Conservation (phyloP, 2,329 filamentous ascomycete species). For the Coniosporium uncinatum region DNA sequence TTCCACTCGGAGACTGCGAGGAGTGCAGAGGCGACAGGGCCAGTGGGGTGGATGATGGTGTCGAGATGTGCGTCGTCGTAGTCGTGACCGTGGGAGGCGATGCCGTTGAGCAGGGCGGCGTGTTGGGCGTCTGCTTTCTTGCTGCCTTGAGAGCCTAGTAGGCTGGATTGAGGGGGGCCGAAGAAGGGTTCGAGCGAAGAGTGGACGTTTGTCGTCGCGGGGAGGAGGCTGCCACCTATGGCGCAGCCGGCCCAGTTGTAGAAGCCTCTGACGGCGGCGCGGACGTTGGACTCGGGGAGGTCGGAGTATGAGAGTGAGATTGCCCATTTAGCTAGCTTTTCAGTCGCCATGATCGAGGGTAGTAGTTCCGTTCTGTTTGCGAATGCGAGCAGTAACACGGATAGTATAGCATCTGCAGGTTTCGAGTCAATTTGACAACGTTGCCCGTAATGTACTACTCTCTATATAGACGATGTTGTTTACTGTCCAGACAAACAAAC, state of each 20-base stretch:
- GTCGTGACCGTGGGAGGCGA: conserved; percentile 49
- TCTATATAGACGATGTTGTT: too few species aligned
- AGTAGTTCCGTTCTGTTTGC: too few species aligned
- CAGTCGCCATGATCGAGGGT: conserved; percentile 44
- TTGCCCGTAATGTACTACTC: too few species aligned
- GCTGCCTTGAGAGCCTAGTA: conserved; percentile 26
- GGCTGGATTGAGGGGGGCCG: conserved; percentile 24
- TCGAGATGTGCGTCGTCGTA: conserved; percentile 52
- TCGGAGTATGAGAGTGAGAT: conserved; percentile 30
- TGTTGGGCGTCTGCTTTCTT: conserved; percentile 37
- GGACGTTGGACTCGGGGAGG: conserved; percentile 32
- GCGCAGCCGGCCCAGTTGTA: conserved; percentile 51
- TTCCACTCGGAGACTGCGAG: conserved; percentile 41
- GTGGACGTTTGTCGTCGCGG: conserved; percentile 32
- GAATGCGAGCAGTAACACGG: too few species aligned
- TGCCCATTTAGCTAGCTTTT: conserved; percentile 42
- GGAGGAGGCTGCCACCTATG: conserved; percentile 42
- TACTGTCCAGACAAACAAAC: too few species aligned
- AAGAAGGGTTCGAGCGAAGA: conserved; percentile 28
- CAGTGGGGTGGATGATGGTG: conserved; percentile 49
- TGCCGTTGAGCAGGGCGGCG: conserved; percentile 47
- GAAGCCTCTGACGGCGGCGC: conserved; percentile 39
- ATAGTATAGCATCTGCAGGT: too few species aligned
- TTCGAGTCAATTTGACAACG: too few species aligned
- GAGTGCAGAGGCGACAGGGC: conserved; percentile 43